These are phyloP conservation scores for Fusarium sp. DNA, from an alignment of 2,329 filamentous ascomycete genomes.

Conservation along the genomic window DNA sequence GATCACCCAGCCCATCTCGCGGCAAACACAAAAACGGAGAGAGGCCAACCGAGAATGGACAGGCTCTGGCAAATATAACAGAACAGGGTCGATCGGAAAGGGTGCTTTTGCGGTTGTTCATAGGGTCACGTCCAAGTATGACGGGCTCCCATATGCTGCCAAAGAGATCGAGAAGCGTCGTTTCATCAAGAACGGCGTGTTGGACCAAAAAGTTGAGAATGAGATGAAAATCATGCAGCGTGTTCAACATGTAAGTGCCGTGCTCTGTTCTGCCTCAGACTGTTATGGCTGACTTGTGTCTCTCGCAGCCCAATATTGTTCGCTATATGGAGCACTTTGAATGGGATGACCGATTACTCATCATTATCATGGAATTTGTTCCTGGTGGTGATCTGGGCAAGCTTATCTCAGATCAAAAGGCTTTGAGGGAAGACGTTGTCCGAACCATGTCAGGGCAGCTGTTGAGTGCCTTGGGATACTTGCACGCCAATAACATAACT, in stretches of 20 bases:
- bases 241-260: constrained; percentile 77
- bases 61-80: constrained; percentile 86
- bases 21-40: constrained; percentile 41
- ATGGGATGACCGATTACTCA: constrained; percentile 82
- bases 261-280: not conserved
- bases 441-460: constrained; percentile 80
- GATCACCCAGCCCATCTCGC: constrained; percentile 18
- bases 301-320: constrained; percentile 81
- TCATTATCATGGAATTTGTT: constrained; percentile 97
- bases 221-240: constrained; percentile 96
- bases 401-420: constrained; percentile 70
- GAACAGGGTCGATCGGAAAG: constrained; percentile 83
- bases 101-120: constrained; percentile 96
- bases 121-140: constrained; percentile 85
- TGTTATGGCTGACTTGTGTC: constrained; percentile 21
- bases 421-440: constrained; percentile 75
- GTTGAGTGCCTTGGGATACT: constrained; percentile 82
- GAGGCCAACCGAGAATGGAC: constrained; percentile 74
- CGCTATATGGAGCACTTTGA: constrained; percentile 91
- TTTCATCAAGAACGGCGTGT: constrained; percentile 90
- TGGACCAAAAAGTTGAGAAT: constrained; percentile 93
- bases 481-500: constrained; percentile 89
- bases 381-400: constrained; percentile 84
- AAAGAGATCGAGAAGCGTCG: constrained; percentile 95
- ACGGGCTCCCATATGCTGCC: constrained; percentile 85